phyloP scores from a whole-genome alignment of 768 basidiomycete genomes.

The Russula earlei region DNA sequence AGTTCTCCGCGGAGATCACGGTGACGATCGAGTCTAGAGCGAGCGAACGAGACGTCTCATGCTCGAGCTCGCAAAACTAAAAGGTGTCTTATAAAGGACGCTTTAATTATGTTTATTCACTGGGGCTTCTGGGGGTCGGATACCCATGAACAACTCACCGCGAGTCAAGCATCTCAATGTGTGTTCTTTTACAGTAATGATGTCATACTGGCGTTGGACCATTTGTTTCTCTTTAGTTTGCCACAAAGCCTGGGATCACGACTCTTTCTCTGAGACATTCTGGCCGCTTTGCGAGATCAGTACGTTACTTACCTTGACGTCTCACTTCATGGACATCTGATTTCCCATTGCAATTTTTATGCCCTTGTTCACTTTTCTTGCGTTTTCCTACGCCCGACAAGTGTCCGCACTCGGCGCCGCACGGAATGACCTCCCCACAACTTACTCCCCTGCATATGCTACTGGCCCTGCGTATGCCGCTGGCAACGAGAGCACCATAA shows the following conservation, averaged over 20 bases:
- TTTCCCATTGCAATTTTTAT: constrained; percentile 38
- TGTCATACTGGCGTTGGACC: neutral
- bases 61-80: constrained; percentile 85
- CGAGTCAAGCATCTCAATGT: constrained; percentile 40
- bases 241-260: constrained; percentile 44
- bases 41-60: constrained; percentile 63
- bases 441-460: constrained; percentile 26
- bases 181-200: constrained; percentile 20
- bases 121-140: constrained; percentile 27
- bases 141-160: constrained; percentile 18
- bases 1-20: constrained; percentile 87
- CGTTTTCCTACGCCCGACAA: constrained; percentile 70
- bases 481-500: constrained; percentile 4
- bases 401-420: constrained; percentile 46
- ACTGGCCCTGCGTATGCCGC: constrained; percentile 20
- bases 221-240: constrained; percentile 44
- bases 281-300: constrained; percentile 49
- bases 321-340: neutral
- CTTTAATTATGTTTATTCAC: constrained; percentile 37
- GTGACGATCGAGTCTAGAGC: constrained; percentile 87
- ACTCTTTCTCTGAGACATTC: constrained; percentile 62
- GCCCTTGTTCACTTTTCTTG: constrained; percentile 52
- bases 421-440: constrained; percentile 33
- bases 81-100: constrained; percentile 53
- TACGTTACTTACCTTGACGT: constrained; percentile 28